A percentile compares a stretch with the other conserved stretches of the same genome.
Conservation (phyloP, 441 rosid genomes). For the Croton setiger region DNA sequence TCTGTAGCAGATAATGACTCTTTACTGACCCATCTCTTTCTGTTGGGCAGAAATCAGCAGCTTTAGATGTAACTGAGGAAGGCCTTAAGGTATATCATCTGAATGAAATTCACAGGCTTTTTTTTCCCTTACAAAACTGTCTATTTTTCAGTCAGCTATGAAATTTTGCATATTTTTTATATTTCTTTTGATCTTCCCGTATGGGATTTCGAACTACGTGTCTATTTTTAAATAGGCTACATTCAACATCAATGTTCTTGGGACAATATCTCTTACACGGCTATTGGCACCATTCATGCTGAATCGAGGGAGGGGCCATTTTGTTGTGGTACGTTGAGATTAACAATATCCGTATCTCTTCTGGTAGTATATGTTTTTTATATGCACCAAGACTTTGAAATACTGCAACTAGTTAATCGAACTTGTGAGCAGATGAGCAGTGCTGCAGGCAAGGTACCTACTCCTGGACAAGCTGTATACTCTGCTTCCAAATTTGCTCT, state of each 20-base stretch:
- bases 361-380: not conserved
- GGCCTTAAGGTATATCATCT: slow-evolving; percentile 62
- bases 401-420: not conserved
- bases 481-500: slow-evolving; percentile 88
- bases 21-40: slow-evolving; percentile 3
- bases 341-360: not conserved
- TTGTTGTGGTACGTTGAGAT: slow-evolving; percentile 80
- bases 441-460: slow-evolving; percentile 94
- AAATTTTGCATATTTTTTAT: not conserved
- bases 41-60: slow-evolving; percentile 67
- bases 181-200: slow-evolving; percentile 1
- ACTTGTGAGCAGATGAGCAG: slow-evolving; percentile 71
- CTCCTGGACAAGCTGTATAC: slow-evolving; percentile 93
- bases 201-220: slow-evolving; percentile 10
- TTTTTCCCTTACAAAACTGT: not conserved
- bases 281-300: slow-evolving; percentile 75
- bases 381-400: not conserved
- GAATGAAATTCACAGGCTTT: slow-evolving; percentile 1
- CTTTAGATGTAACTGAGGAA: slow-evolving; percentile 69
- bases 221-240: slow-evolving; percentile 54
- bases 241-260: slow-evolving; percentile 72
- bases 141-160: not conserved
- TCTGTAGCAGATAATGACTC: slow-evolving; percentile 2
- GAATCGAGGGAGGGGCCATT: slow-evolving; percentile 77
- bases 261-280: slow-evolving; percentile 80